Evolutionary conservation across 176 grass and related monocot species (phyloP).

Genomic region (Cenchrus americanus): DNA sequence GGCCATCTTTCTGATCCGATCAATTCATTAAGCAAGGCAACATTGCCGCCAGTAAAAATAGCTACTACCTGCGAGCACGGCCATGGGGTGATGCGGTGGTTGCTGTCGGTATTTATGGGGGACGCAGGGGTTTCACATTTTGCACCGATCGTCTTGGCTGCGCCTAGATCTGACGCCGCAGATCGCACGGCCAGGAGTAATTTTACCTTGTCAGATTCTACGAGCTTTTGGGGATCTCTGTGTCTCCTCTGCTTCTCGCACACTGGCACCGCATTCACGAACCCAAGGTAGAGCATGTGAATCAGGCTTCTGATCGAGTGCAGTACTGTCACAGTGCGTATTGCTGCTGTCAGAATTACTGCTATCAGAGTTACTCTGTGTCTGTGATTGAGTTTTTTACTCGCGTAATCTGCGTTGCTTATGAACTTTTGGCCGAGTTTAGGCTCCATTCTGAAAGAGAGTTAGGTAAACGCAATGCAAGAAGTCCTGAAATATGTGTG

Average conservation of each 20-base stretch:
- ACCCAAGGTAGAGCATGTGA: no score
- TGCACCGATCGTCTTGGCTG: neutral
- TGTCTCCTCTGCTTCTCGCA: neutral
- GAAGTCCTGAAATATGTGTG: neutral
- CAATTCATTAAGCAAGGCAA: neutral
- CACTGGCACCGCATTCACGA: neutral
- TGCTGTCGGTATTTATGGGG: slow-evolving; percentile 32
- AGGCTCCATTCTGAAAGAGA: neutral
- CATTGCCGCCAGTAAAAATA: slow-evolving; percentile 15
- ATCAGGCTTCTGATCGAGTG: neutral
- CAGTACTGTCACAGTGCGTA: neutral
- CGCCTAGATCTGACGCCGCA: neutral
- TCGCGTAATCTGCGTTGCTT: neutral
- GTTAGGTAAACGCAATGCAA: neutral
- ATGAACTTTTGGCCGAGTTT: neutral
- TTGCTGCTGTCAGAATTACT: neutral
- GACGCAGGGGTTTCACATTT: slow-evolving; percentile 2
- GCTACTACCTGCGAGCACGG: slow-evolving; percentile 12
- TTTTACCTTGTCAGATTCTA: neutral
- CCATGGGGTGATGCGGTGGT: neutral
- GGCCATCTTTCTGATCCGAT: neutral
- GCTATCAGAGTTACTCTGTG: neutral
- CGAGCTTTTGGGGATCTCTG: neutral
- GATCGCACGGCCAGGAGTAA: slow-evolving; percentile 24
- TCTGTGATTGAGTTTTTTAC: neutral